phyloP scores from a whole-genome alignment of 2,329 filamentous ascomycete species.

The Phoma sp. region DNA sequence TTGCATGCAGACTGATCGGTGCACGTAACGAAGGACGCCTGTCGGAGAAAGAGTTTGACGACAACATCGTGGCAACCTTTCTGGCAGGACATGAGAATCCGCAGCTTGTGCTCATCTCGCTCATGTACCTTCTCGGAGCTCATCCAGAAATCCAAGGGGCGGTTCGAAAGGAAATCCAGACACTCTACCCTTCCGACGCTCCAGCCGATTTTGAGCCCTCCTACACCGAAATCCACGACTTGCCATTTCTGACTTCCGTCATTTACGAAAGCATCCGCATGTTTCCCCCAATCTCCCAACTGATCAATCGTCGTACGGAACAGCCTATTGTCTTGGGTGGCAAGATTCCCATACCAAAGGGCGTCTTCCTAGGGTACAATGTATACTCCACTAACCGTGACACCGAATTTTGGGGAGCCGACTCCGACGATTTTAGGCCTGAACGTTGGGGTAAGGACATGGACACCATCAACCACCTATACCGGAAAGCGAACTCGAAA shows the following conservation, averaged over 20 bases:
- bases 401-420: slow-evolving; percentile 33
- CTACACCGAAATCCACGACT: slow-evolving; percentile 37
- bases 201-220: slow-evolving; percentile 24
- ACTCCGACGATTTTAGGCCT: slow-evolving; percentile 48
- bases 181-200: slow-evolving; percentile 20
- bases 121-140: slow-evolving; percentile 33
- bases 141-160: slow-evolving; percentile 27
- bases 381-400: slow-evolving; percentile 37
- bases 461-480: slow-evolving; percentile 46
- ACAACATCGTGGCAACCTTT: slow-evolving; percentile 36
- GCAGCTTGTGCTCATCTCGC: slow-evolving; percentile 32
- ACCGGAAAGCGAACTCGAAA: slow-evolving; percentile 45
- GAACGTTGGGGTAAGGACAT: slow-evolving; percentile 48
- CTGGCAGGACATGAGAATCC: slow-evolving; percentile 39
- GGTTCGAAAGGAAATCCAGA: slow-evolving; percentile 27
- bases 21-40: slow-evolving; percentile 28
- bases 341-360: slow-evolving; percentile 26
- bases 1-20: slow-evolving; percentile 32
- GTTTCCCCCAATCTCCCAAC: slow-evolving; percentile 57
- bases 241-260: slow-evolving; percentile 53
- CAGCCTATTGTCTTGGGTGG: slow-evolving; percentile 32
- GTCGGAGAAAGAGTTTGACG: slow-evolving; percentile 32
- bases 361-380: slow-evolving; percentile 38
- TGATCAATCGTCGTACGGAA: slow-evolving; percentile 54
- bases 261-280: slow-evolving; percentile 57